phyloP scores from a whole-genome alignment of 305 asterid genomes.

The Solanum hybrid region DNA sequence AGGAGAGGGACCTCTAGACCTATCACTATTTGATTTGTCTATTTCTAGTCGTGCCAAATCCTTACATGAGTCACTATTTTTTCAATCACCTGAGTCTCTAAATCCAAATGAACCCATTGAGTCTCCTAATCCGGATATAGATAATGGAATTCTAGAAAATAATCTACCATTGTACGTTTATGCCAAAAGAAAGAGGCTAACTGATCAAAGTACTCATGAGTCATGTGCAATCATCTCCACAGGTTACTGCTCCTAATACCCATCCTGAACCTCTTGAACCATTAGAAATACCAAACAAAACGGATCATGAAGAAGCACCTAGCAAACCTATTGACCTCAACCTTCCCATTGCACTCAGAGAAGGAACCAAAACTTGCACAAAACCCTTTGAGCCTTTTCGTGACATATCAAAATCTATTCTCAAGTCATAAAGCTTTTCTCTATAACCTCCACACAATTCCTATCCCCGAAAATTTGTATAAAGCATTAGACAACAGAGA shows the following conservation, averaged over 20 bases:
- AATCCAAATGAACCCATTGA: background rate
- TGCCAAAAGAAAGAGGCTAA: background rate
- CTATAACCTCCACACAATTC: background rate
- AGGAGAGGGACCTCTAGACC: background rate
- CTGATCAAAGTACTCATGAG: background rate
- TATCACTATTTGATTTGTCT: background rate
- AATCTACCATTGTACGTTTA: background rate
- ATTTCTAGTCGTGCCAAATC: background rate
- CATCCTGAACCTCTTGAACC: background rate
- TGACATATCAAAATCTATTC: background rate
- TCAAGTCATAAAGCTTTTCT: background rate
- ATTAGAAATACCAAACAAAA: background rate
- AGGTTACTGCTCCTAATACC: background rate
- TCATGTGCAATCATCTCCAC: background rate
- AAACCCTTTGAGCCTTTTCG: background rate
- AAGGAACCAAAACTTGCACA: constrained; percentile 1
- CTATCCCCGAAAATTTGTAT: background rate
- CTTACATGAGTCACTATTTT: background rate
- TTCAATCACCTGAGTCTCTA: background rate
- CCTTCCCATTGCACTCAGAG: background rate
- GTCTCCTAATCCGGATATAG: background rate
- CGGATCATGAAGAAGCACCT: background rate
- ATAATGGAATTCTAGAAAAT: background rate
- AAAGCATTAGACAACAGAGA: background rate
- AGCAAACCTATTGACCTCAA: background rate